These are phyloP conservation scores for Solanum bukasovii DNA, from an alignment of 257 asterid genomes.

Conservation along the genomic window DNA sequence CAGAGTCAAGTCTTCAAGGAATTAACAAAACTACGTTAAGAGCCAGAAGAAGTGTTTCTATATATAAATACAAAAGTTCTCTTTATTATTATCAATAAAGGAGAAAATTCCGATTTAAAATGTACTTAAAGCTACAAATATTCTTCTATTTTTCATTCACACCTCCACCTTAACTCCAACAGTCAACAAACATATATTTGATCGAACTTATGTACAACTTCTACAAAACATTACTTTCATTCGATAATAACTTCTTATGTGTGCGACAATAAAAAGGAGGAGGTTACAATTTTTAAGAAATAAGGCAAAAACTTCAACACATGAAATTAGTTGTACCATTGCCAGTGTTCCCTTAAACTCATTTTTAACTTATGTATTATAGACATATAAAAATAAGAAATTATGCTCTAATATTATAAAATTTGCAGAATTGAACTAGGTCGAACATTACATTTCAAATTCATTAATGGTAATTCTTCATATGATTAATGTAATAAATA, in stretches of 20 bases:
- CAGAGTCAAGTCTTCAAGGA: neutral
- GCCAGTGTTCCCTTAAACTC: neutral
- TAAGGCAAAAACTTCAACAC: neutral
- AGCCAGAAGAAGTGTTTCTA: neutral
- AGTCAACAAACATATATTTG: neutral
- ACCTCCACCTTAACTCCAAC: neutral
- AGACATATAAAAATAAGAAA: neutral
- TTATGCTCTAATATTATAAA: neutral
- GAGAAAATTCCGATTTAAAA: neutral
- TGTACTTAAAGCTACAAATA: neutral
- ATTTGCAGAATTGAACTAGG: neutral
- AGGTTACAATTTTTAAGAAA: neutral
- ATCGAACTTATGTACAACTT: neutral
- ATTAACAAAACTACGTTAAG: neutral
- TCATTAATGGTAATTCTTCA: neutral
- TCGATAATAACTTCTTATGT: neutral
- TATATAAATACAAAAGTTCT: neutral
- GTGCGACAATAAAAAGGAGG: neutral
- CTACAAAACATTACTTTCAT: neutral
- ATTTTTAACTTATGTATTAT: neutral
- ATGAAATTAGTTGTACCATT: neutral
- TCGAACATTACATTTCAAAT: neutral
- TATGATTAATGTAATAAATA: neutral
- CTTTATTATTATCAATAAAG: neutral
- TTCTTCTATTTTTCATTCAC: neutral